Evolutionary conservation across 768 basidiomycete genomes (phyloP).

Genomic region (Coprinopsis sp.): DNA sequence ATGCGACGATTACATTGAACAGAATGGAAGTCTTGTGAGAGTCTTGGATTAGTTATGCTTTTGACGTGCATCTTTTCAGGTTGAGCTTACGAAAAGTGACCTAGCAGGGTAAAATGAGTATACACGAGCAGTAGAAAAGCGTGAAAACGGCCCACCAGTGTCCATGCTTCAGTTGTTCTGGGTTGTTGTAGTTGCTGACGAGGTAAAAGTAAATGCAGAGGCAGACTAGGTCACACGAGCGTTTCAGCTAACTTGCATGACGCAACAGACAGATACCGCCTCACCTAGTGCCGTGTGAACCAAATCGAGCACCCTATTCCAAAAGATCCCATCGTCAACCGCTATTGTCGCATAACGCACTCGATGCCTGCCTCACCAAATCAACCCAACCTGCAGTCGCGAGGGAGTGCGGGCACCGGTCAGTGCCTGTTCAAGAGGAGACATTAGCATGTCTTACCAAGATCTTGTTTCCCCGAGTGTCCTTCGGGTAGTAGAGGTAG

Average conservation of each 20-base stretch:
- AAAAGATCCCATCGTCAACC: not conserved
- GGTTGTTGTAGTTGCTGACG: constrained; percentile 35
- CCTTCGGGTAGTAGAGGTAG: constrained; percentile 29
- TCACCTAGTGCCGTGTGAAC: constrained; percentile 27
- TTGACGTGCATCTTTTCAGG: not conserved
- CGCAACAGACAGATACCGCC: constrained; percentile 1
- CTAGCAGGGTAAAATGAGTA: constrained; percentile 13
- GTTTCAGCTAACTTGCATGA: not conserved
- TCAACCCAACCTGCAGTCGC: constrained; percentile 20
- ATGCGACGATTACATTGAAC: constrained; percentile 24
- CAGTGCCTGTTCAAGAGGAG: not conserved
- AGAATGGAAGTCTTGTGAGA: not conserved
- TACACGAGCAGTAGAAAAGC: not conserved
- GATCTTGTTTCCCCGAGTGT: constrained; percentile 20
- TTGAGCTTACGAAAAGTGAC: constrained; percentile 30
- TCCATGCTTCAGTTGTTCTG: constrained; percentile 25
- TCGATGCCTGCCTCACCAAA: constrained; percentile 20
- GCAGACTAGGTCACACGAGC: constrained; percentile 17
- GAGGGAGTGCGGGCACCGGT: too few relatives aligned
- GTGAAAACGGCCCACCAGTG: constrained; percentile 27
- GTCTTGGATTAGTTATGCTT: not conserved
- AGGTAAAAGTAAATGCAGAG: constrained; percentile 37
- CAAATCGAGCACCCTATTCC: constrained; percentile 25
- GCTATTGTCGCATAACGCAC: not conserved
- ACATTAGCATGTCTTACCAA: constrained; percentile 15